Evolutionary conservation across 164 flowering plant species (phyloP).

Genomic region (Akebia trifoliata): DNA sequence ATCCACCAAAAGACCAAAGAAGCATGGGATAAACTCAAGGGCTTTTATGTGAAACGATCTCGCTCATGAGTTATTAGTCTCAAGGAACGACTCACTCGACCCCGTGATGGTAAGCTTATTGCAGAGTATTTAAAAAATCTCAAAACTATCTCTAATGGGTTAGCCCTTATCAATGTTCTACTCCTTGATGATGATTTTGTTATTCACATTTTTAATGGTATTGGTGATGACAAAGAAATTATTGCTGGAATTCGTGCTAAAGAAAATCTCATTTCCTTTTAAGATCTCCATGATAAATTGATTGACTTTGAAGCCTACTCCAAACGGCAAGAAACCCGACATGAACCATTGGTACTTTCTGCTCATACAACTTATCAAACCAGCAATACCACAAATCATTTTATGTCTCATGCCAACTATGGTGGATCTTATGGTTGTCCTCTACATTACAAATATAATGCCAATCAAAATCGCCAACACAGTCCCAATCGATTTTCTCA

Average conservation of each 20-base stretch:
- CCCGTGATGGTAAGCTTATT: not conserved
- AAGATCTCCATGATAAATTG: not conserved
- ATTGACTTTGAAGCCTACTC: not conserved
- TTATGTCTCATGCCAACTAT: not conserved
- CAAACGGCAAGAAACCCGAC: too few species aligned
- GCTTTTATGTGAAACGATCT: not conserved
- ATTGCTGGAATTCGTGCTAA: not conserved
- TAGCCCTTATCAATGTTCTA: conserved; percentile 1
- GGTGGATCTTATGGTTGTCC: not conserved
- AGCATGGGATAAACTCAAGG: not conserved
- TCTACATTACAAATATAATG: not conserved
- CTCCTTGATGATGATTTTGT: not conserved
- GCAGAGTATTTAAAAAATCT: not conserved
- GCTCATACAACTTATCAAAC: not conserved
- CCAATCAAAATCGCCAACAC: not conserved
- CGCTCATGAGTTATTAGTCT: not conserved
- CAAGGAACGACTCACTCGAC: not conserved
- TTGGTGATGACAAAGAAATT: not conserved
- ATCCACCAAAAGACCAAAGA: not conserved
- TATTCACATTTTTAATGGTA: not conserved
- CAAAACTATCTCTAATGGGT: not conserved
- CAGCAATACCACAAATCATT: not conserved
- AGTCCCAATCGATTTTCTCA: too few species aligned
- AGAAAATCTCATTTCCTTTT: not conserved
- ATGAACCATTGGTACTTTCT: too few species aligned